phyloP scores from a whole-genome alignment of 768 basidiomycete species.

The Pseudohyphozyma bogoriensis region DNA sequence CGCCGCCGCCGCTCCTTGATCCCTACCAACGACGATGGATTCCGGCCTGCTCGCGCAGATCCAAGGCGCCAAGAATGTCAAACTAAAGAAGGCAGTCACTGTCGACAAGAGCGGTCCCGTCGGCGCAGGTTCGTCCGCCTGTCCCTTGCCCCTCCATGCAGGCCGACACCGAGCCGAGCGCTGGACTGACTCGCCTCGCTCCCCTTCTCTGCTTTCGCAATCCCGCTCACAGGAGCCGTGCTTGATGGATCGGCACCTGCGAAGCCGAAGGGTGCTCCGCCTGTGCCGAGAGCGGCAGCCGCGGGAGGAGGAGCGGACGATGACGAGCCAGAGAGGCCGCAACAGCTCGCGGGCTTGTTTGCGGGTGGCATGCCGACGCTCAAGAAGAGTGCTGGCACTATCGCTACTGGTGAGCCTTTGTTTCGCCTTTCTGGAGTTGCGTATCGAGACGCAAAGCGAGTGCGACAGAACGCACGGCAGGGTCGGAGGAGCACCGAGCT shows the following conservation, averaged over 20 bases:
- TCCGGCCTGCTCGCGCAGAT: too few species aligned
- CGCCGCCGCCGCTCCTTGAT: too few species aligned
- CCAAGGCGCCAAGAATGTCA: too few species aligned
- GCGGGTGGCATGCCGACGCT: slow-evolving; percentile 30
- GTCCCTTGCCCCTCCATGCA: not conserved
- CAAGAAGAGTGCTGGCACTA: slow-evolving; percentile 22
- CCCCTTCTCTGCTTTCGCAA: too few species aligned
- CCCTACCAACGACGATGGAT: too few species aligned
- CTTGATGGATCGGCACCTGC: not conserved
- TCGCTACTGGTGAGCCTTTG: slow-evolving; percentile 5
- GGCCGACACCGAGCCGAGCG: not conserved
- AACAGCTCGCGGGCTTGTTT: slow-evolving; percentile 26
- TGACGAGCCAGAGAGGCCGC: slow-evolving; percentile 1
- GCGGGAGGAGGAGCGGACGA: not conserved
- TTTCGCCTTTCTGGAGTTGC: too few species aligned
- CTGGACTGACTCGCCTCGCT: not conserved
- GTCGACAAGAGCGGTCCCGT: slow-evolving; percentile 7
- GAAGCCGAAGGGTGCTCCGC: not conserved
- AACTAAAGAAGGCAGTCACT: slow-evolving; percentile 24
- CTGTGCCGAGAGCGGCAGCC: not conserved
- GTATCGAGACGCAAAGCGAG: too few species aligned
- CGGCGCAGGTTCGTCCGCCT: slow-evolving; percentile 3
- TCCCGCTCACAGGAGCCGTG: not conserved
- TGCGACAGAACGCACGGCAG: too few species aligned
- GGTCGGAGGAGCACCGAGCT: too few species aligned